Evolutionary conservation across 768 basidiomycete genomes (phyloP).

Genomic region (Kwoniella sp.): DNA sequence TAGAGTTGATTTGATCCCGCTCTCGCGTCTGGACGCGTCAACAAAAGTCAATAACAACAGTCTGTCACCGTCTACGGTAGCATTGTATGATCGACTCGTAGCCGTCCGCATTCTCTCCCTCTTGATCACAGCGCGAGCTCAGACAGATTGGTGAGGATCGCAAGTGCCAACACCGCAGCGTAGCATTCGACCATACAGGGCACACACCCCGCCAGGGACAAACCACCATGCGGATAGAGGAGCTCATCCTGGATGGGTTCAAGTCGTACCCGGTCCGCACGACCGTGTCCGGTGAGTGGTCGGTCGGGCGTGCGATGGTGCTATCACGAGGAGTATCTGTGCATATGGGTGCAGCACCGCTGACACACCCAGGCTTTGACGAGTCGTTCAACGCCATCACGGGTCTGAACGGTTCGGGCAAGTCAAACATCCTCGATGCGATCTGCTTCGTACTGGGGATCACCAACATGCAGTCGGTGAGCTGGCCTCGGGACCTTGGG

Average conservation of each 20-base stretch:
- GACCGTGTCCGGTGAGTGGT: slow-evolving; percentile 61
- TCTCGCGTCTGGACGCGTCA: too few species aligned
- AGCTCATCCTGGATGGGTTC: slow-evolving; percentile 94
- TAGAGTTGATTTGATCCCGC: too few species aligned
- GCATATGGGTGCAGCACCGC: neutral
- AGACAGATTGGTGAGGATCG: too few species aligned
- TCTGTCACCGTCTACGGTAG: too few species aligned
- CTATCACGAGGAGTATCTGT: neutral
- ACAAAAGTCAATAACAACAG: too few species aligned
- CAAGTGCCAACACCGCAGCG: too few species aligned
- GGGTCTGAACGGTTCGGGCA: slow-evolving; percentile 72
- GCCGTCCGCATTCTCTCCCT: too few species aligned
- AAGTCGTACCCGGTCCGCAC: slow-evolving; percentile 97
- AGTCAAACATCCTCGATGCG: slow-evolving; percentile 98
- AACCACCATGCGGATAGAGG: slow-evolving; percentile 76
- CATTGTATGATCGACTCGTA: too few species aligned
- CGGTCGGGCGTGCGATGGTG: neutral
- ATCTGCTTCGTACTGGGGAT: slow-evolving; percentile 98
- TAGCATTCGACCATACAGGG: too few species aligned
- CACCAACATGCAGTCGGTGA: slow-evolving; percentile 88
- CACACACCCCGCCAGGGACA: too few species aligned
- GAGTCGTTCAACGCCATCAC: slow-evolving; percentile 98
- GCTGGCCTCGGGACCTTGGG: slow-evolving; percentile 21
- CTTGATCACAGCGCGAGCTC: too few species aligned
- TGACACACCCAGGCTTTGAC: slow-evolving; percentile 68